These are phyloP conservation scores for Eustoma russellianum DNA, from an alignment of 257 asterid species.

Conservation along the genomic window DNA sequence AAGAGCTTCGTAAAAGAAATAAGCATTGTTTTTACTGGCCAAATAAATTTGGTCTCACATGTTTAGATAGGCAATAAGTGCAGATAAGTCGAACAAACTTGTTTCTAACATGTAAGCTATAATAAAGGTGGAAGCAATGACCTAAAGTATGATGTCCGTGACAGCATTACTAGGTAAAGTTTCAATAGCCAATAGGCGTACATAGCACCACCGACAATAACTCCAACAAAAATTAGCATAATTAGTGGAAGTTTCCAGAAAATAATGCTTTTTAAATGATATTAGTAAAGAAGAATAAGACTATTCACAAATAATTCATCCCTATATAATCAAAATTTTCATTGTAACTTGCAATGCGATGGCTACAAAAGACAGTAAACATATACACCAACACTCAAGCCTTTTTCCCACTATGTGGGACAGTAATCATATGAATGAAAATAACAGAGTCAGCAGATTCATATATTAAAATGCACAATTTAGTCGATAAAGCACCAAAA, in stretches of 20 bases:
- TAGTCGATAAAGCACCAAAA: conserved; percentile 16
- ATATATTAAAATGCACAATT: conserved; percentile 3
- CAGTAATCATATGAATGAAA: too few species aligned
- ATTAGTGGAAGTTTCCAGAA: not conserved
- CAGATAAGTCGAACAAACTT: too few species aligned
- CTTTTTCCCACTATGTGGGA: too few species aligned
- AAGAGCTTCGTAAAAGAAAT: not conserved
- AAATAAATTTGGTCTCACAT: not conserved
- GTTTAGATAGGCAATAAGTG: not conserved
- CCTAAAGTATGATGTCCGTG: not conserved
- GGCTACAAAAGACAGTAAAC: too few species aligned
- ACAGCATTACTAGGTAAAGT: conserved; percentile 1
- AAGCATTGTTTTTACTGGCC: not conserved
- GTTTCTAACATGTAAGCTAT: too few species aligned
- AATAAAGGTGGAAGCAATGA: not conserved
- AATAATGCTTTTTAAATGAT: not conserved
- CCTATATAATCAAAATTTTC: not conserved
- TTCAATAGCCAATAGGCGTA: not conserved
- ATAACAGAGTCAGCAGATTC: conserved; percentile 1
- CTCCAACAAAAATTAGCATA: not conserved
- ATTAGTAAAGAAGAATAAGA: not conserved
- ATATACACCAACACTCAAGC: too few species aligned
- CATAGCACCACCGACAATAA: not conserved
- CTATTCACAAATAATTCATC: not conserved
- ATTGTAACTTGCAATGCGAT: too few species aligned